A percentile compares a stretch with the other conserved stretches of the same genome.
Conservation (phyloP, 176 grass and related monocot species). For the Carex scoparia region DNA sequence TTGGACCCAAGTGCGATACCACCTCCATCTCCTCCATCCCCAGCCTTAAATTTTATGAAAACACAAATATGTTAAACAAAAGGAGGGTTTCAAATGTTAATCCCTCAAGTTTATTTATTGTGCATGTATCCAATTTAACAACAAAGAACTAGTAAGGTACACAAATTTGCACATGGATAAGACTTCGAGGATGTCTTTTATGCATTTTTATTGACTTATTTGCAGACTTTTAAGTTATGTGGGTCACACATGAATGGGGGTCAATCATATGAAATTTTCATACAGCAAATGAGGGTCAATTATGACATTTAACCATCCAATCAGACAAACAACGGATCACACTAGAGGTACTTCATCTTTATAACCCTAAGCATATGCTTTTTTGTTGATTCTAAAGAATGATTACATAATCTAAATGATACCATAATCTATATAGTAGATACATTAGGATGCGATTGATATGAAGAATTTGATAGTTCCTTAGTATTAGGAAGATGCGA, state of each 20-base stretch:
- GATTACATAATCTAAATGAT: not conserved
- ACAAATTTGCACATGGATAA: not conserved
- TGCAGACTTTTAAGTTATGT: not conserved
- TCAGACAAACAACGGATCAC: not conserved
- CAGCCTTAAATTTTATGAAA: constrained; percentile 42
- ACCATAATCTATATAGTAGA: not conserved
- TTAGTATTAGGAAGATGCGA: not conserved
- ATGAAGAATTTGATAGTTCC: not conserved
- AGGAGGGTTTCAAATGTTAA: not conserved
- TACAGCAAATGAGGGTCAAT: no score
- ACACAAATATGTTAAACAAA: not conserved
- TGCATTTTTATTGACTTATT: not conserved
- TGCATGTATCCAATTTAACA: not conserved
- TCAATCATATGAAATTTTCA: no score
- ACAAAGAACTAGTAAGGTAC: not conserved
- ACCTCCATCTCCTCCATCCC: constrained; percentile 87
- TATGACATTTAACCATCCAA: not conserved
- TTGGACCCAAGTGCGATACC: constrained; percentile 71
- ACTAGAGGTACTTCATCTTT: not conserved
- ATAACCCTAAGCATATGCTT: not conserved
- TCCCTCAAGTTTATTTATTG: constrained; percentile 3
- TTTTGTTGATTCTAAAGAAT: not conserved
- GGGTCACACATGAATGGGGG: no score
- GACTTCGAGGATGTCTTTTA: no score
- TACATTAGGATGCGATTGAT: not conserved